These are phyloP conservation scores for Hanseniaspora occidentalis DNA, from an alignment of 805 yeast species.

Conservation along the genomic window DNA sequence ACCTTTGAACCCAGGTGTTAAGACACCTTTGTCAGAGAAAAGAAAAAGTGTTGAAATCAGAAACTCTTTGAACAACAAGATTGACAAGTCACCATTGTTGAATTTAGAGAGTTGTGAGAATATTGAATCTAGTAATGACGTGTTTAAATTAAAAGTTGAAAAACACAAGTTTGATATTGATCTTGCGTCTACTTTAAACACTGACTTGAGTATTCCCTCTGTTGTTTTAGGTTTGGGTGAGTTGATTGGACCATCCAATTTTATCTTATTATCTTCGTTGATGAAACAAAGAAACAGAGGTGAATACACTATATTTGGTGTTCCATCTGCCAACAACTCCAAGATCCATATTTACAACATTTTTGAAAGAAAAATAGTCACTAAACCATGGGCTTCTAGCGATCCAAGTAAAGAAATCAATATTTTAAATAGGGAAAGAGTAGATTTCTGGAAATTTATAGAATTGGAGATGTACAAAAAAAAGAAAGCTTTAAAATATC, in stretches of 20 bases:
- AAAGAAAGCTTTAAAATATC: background rate
- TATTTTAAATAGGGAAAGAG: conserved; percentile 9
- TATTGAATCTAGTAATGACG: too few species aligned
- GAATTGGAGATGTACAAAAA: conserved; percentile 8
- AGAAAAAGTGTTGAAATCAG: background rate
- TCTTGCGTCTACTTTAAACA: too few species aligned
- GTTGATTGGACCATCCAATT: background rate
- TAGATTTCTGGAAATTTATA: conserved; percentile 22
- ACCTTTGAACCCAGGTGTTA: background rate
- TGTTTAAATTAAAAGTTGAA: too few species aligned
- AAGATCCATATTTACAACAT: conserved; percentile 1
- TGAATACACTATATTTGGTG: conserved; percentile 5
- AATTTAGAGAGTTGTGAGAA: too few species aligned
- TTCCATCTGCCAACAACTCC: conserved; percentile 1
- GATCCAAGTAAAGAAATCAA: background rate
- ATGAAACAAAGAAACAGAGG: conserved; percentile 6
- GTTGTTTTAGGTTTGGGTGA: background rate
- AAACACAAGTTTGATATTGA: too few species aligned
- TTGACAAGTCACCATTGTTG: background rate
- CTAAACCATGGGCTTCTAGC: background rate
- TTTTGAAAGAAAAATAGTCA: background rate
- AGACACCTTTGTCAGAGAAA: background rate
- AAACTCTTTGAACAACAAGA: background rate
- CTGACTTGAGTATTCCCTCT: background rate
- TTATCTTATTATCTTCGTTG: conserved; percentile 1